phyloP scores from a whole-genome alignment of 2,329 filamentous ascomycete genomes.

The Arthrobotrys musiformis region DNA sequence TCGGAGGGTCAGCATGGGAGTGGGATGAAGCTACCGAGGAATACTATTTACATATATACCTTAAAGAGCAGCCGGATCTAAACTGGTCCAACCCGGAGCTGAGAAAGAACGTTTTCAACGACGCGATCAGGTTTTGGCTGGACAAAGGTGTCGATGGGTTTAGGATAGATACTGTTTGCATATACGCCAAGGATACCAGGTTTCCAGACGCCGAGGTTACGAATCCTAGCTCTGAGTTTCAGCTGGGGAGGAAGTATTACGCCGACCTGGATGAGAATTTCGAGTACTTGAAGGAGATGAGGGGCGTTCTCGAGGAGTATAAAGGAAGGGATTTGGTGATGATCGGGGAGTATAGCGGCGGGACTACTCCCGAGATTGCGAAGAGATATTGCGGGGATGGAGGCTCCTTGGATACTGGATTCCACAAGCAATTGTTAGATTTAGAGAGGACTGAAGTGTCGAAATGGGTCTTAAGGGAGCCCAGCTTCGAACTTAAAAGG shows the following conservation, averaged over 20 bases:
- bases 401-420: background rate
- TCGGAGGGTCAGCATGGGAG: slow-evolving; percentile 66
- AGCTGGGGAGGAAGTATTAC: slow-evolving; percentile 54
- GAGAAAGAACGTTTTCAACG: slow-evolving; percentile 73
- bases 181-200: slow-evolving; percentile 73
- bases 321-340: slow-evolving; percentile 10
- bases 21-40: slow-evolving; percentile 67
- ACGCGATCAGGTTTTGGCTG: slow-evolving; percentile 82
- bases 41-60: slow-evolving; percentile 74
- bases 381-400: background rate
- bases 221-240: slow-evolving; percentile 62
- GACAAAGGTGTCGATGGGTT: slow-evolving; percentile 78
- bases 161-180: slow-evolving; percentile 79
- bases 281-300: slow-evolving; percentile 22
- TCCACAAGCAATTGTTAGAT: slow-evolving; percentile 15
- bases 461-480: slow-evolving; percentile 65
- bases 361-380: background rate
- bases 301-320: background rate
- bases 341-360: slow-evolving; percentile 15
- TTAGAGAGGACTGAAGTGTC: slow-evolving; percentile 61
- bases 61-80: slow-evolving; percentile 80
- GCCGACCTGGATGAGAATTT: slow-evolving; percentile 9
- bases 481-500: slow-evolving; percentile 64
- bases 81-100: slow-evolving; percentile 81
- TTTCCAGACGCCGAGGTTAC: slow-evolving; percentile 70